Percentiles rank a stretch among this genome's conserved stretches.
phyloP scores from a whole-genome alignment of 768 basidiomycete species.

The Kwoniella shandongensis region DNA sequence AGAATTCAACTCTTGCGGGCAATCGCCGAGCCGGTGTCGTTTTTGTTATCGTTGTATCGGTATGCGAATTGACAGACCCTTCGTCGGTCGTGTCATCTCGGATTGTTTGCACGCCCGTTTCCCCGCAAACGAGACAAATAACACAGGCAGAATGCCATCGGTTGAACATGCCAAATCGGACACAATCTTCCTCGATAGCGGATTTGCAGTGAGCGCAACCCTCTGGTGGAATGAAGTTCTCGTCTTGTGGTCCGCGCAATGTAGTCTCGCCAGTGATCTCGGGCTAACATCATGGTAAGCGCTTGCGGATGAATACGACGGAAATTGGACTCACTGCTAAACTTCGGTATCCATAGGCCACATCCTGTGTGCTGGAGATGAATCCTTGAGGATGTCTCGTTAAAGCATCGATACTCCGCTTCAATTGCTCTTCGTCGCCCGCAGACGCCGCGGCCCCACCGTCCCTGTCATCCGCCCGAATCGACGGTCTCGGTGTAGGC shows the following conservation, averaged over 20 bases:
- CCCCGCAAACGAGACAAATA: conserved; percentile 78
- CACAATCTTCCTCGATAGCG: conserved; percentile 97
- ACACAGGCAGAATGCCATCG: conserved; percentile 96
- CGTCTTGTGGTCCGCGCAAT: conserved; percentile 45
- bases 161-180: conserved; percentile 89
- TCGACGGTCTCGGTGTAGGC: conserved; percentile 14
- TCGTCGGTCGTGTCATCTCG: conserved; percentile 53
- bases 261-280: conserved; percentile 52
- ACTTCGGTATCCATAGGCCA: conserved; percentile 90
- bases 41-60: conserved; percentile 41
- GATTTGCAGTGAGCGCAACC: conserved; percentile 82
- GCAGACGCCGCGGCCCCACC: conserved; percentile 52
- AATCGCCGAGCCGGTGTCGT: conserved; percentile 65
- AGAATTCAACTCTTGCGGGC: conserved; percentile 75
- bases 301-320: conserved; percentile 2
- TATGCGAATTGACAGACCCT: conserved; percentile 19
- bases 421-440: conserved; percentile 56
- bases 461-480: conserved; percentile 17
- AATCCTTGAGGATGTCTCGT: conserved; percentile 52
- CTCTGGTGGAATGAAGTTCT: conserved; percentile 58
- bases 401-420: conserved; percentile 36
- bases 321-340: conserved; percentile 85
- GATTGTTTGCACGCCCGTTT: conserved; percentile 61
- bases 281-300: conserved; percentile 20
- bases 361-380: conserved; percentile 77